Conservation (phyloP, 2,329 filamentous ascomycete species). For the Neoscytalidium dimidiatum region DNA sequence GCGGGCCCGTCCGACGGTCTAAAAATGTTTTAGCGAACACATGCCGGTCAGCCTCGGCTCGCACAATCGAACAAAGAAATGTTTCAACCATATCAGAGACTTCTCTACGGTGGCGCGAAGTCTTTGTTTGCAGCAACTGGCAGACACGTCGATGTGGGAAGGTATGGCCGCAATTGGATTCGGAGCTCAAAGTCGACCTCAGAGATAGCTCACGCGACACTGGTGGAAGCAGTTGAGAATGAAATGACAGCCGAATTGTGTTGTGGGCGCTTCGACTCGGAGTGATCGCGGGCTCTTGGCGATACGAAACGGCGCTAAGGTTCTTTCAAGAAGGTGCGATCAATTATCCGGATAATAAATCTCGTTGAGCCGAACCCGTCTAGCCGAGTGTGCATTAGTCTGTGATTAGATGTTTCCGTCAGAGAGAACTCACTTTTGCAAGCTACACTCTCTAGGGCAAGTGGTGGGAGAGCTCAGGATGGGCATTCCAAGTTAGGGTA, state of each 20-base stretch:
- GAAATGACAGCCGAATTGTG: neutral
- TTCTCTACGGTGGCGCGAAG: neutral
- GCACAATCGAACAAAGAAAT: neutral
- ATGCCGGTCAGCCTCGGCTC: neutral
- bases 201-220: neutral
- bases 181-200: too few species aligned
- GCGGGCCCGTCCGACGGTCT: neutral
- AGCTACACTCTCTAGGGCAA: too few species aligned
- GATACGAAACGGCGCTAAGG: neutral
- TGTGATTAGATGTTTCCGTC: too few species aligned
- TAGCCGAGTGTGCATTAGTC: neutral
- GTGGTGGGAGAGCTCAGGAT: too few species aligned
- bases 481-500: too few species aligned
- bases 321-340: neutral
- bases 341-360: neutral
- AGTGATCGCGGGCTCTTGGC: neutral
- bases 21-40: neutral
- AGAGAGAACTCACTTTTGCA: too few species aligned
- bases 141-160: too few species aligned
- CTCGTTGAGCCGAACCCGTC: neutral
- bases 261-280: neutral
- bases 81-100: neutral
- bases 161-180: too few species aligned
- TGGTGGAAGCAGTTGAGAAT: neutral
- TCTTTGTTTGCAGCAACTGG: too few species aligned